phyloP scores from a whole-genome alignment of 2,329 filamentous ascomycete genomes.

The Xylaria multiplex region DNA sequence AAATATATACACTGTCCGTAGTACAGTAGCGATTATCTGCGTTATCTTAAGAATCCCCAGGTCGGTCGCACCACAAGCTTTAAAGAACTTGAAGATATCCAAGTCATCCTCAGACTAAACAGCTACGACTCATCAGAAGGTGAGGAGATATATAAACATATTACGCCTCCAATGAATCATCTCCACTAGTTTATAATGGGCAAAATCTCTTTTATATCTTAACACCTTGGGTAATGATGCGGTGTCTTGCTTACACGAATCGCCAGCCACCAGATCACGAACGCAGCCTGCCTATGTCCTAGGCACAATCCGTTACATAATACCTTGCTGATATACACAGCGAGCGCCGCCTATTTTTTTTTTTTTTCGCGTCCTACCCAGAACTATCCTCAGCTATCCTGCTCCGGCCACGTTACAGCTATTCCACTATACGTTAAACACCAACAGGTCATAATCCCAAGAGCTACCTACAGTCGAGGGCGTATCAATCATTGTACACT shows the following conservation, averaged over 20 bases:
- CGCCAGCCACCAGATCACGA: background rate
- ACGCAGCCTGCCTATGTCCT: background rate
- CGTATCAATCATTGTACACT: background rate
- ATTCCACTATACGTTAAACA: background rate
- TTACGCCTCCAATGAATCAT: background rate
- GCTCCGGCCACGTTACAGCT: background rate
- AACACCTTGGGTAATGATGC: background rate
- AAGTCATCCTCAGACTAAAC: background rate
- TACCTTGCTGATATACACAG: background rate
- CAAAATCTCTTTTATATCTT: background rate
- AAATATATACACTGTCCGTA: background rate
- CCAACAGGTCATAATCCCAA: background rate
- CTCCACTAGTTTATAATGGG: background rate
- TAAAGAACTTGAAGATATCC: background rate
- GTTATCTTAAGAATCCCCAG: no score
- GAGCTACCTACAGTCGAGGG: background rate
- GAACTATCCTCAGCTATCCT: background rate
- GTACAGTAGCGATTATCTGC: no score
- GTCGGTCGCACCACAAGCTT: background rate
- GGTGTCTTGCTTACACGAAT: background rate
- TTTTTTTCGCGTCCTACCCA: background rate
- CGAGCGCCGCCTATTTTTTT: background rate
- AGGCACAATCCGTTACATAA: background rate
- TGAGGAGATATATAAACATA: background rate
- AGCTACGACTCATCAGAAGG: background rate